Percentiles rank a stretch among this genome's conserved stretches.
Conservation (phyloP, 768 basidiomycete genomes). For the Crepidotus variabilis region DNA sequence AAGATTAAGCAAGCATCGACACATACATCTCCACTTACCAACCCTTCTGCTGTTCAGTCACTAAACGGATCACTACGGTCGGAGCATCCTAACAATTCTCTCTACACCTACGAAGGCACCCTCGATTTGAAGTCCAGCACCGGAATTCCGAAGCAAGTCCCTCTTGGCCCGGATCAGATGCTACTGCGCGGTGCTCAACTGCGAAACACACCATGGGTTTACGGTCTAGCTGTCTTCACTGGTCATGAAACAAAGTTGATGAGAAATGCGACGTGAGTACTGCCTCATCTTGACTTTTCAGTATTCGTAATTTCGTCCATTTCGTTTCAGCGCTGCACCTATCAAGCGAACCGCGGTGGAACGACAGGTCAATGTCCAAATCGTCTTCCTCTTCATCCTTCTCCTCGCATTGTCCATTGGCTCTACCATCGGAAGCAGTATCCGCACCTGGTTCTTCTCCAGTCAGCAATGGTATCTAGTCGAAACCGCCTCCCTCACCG, state of each 20-base stretch:
- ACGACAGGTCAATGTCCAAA: constrained; percentile 92
- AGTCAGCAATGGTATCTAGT: constrained; percentile 88
- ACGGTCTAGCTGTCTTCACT: constrained; percentile 90
- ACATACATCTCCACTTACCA: constrained; percentile 73
- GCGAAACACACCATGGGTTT: constrained; percentile 95
- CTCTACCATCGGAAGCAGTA: constrained; percentile 89
- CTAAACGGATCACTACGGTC: constrained; percentile 85
- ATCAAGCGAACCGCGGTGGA: constrained; percentile 97
- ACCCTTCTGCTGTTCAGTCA: constrained; percentile 67
- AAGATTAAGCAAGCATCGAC: constrained; percentile 97
- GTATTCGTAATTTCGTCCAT: neutral
- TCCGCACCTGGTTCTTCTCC: constrained; percentile 88
- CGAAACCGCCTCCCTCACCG: constrained; percentile 53
- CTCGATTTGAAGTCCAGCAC: constrained; percentile 56
- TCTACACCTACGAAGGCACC: constrained; percentile 93
- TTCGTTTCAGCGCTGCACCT: constrained; percentile 71
- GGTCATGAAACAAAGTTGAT: constrained; percentile 99
- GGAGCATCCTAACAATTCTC: constrained; percentile 95
- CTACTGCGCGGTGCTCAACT: constrained; percentile 92
- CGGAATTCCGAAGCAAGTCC: constrained; percentile 73
- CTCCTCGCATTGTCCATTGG: constrained; percentile 85
- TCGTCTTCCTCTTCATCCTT: constrained; percentile 89
- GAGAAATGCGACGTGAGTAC: constrained; percentile 94
- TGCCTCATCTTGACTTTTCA: neutral
- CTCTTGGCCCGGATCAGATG: constrained; percentile 92